Conservation (phyloP, 495 filamentous ascomycete species). For the Achaetomiella virescens region DNA sequence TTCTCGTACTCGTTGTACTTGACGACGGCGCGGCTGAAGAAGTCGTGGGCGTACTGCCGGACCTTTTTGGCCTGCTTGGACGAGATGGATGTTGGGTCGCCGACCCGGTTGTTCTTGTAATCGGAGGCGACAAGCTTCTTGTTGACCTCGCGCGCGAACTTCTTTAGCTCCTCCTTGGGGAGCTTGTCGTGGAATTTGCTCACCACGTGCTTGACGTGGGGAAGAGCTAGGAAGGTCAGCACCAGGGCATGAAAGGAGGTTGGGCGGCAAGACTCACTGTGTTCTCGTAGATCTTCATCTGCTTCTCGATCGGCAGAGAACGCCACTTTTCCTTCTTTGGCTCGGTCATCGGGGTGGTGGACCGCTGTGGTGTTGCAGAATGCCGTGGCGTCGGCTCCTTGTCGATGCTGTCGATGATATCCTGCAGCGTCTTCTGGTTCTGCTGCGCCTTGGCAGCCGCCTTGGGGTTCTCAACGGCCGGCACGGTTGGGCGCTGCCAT, state of each 20-base stretch:
- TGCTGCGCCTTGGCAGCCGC: conserved; percentile 54
- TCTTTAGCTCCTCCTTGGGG: conserved; percentile 80
- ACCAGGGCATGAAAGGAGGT: neutral
- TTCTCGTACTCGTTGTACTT: conserved; percentile 68
- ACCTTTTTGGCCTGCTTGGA: conserved; percentile 73
- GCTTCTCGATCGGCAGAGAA: conserved; percentile 70
- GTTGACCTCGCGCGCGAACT: conserved; percentile 76
- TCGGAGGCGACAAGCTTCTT: conserved; percentile 86
- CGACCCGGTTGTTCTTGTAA: conserved; percentile 77
- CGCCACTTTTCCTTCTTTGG: conserved; percentile 79
- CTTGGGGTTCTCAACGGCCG: conserved; percentile 59
- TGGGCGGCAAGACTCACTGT: conserved; percentile 51
- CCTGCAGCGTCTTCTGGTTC: conserved; percentile 55
- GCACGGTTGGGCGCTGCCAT: conserved; percentile 67
- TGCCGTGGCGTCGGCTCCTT: conserved; percentile 48
- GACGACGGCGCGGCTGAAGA: conserved; percentile 73
- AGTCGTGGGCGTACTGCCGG: conserved; percentile 73
- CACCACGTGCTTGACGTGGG: conserved; percentile 75
- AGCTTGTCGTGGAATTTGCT: conserved; percentile 81
- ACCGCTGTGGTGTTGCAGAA: conserved; percentile 57
- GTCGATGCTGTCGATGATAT: conserved; percentile 80
- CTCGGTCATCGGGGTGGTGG: conserved; percentile 52
- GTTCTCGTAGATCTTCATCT: conserved; percentile 88
- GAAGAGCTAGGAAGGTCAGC: conserved; percentile 54
- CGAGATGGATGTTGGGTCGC: conserved; percentile 68